A percentile compares a stretch with the other conserved stretches of the same genome.
Conservation (phyloP, 805 yeast species). For the Barnettozyma vustinii region DNA sequence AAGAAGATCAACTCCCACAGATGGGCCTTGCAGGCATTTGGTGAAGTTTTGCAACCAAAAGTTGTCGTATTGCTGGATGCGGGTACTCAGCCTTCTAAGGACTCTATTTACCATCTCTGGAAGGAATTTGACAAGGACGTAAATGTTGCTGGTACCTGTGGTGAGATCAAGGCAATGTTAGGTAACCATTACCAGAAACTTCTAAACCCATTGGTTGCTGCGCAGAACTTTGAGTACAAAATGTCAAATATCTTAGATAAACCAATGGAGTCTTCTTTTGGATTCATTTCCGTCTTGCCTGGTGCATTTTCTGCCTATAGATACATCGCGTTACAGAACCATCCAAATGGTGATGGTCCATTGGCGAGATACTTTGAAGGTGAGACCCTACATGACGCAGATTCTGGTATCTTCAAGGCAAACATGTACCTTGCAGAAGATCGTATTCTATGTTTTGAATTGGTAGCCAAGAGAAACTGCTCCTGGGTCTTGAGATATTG, state of each 20-base stretch:
- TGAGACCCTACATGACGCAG: constrained; percentile 63
- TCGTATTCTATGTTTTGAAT: constrained; percentile 88
- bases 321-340: constrained; percentile 67
- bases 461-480: constrained; percentile 75
- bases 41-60: constrained; percentile 73
- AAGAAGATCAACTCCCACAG: constrained; percentile 93
- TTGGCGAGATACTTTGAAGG: constrained; percentile 89
- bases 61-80: constrained; percentile 85
- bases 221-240: constrained; percentile 95
- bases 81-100: constrained; percentile 86
- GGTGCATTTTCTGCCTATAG: constrained; percentile 97
- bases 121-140: constrained; percentile 69
- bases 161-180: constrained; percentile 84
- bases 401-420: constrained; percentile 82
- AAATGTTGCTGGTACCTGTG: constrained; percentile 95
- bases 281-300: constrained; percentile 89
- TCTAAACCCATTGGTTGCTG: constrained; percentile 86
- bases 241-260: constrained; percentile 92
- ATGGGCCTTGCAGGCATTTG: constrained; percentile 94
- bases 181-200: constrained; percentile 55
- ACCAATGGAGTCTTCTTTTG: constrained; percentile 93
- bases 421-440: constrained; percentile 98
- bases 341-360: constrained; percentile 73
- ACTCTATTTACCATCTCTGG: constrained; percentile 88
- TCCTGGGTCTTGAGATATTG: constrained; percentile 83